Evolutionary conservation across 2,329 filamentous ascomycete genomes (phyloP).

Genomic region (Aaosphaeria arxii): DNA sequence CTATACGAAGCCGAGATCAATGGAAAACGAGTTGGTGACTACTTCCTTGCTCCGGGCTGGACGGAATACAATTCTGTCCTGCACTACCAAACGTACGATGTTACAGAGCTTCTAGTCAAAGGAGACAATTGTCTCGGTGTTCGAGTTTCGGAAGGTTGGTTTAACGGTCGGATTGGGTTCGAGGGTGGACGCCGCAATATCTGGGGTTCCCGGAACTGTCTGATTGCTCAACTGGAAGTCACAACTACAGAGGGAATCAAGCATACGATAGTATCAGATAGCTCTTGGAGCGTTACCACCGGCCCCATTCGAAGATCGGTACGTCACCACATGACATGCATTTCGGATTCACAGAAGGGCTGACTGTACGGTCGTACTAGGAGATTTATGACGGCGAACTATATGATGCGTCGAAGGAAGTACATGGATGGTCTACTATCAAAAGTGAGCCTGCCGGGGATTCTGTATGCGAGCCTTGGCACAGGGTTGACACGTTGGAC

Average conservation of each 20-base stretch:
- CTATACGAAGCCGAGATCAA: constrained; percentile 10
- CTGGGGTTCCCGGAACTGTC: not conserved
- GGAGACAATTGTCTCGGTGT: not conserved
- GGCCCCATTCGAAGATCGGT: not conserved
- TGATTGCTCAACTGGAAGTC: not conserved
- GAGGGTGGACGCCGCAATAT: not conserved
- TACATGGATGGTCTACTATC: constrained; percentile 8
- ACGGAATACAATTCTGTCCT: constrained; percentile 50
- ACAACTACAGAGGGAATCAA: not conserved
- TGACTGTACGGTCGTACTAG: not conserved
- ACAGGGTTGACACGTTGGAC: not conserved
- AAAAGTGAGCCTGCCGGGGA: not conserved
- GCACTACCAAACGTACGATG: constrained; percentile 55
- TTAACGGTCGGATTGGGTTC: not conserved
- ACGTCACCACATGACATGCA: not conserved
- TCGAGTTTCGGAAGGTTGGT: not conserved
- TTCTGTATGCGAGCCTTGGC: not conserved
- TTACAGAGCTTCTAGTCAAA: constrained; percentile 39
- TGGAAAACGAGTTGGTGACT: constrained; percentile 5
- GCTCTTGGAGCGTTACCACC: not conserved
- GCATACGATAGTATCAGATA: not conserved
- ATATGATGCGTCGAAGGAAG: not conserved
- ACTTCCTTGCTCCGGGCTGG: constrained; percentile 50
- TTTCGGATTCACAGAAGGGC: not conserved
- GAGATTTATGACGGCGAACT: constrained; percentile 1